Percentiles rank a stretch among this genome's conserved stretches.
phyloP scores from a whole-genome alignment of 768 basidiomycete species.

The Boletus bicolor region DNA sequence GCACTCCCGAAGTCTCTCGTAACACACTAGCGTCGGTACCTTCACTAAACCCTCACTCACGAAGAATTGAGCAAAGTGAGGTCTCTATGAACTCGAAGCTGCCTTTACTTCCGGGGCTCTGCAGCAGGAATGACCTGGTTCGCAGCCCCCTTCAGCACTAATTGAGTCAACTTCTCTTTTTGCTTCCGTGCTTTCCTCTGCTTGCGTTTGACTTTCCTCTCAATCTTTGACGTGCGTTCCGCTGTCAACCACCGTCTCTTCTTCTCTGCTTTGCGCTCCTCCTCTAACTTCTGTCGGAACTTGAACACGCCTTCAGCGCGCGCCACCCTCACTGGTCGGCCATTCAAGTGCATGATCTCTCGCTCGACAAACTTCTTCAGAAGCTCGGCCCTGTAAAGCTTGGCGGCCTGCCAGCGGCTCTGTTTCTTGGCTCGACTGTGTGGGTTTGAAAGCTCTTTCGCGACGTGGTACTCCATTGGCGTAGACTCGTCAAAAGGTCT shows the following conservation, averaged over 20 bases:
- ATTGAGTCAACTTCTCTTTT: constrained; percentile 52
- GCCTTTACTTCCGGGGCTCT: constrained; percentile 8
- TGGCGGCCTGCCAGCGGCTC: constrained; percentile 64
- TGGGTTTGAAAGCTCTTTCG: constrained; percentile 74
- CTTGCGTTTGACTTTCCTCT: constrained; percentile 36
- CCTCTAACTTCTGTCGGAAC: constrained; percentile 59
- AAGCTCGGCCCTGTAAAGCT: constrained; percentile 44
- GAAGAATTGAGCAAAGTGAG: no score
- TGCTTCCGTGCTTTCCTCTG: constrained; percentile 43
- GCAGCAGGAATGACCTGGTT: constrained; percentile 57
- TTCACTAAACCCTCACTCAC: no score
- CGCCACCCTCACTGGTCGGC: constrained; percentile 59
- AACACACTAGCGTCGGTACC: no score
- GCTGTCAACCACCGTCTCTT: constrained; percentile 50
- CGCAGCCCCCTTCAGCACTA: constrained; percentile 49
- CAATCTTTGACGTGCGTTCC: constrained; percentile 37
- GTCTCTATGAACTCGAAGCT: constrained; percentile 1
- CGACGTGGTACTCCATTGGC: constrained; percentile 65
- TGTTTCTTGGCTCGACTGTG: constrained; percentile 82
- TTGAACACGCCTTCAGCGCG: constrained; percentile 74
- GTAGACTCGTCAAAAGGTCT: constrained; percentile 46
- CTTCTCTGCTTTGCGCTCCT: constrained; percentile 56
- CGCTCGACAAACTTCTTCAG: constrained; percentile 52
- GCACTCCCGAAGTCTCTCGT: no score
- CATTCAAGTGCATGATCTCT: constrained; percentile 54